Evolutionary conservation across 2,329 filamentous ascomycete species (phyloP).

Genomic region (Aspergillus persii): DNA sequence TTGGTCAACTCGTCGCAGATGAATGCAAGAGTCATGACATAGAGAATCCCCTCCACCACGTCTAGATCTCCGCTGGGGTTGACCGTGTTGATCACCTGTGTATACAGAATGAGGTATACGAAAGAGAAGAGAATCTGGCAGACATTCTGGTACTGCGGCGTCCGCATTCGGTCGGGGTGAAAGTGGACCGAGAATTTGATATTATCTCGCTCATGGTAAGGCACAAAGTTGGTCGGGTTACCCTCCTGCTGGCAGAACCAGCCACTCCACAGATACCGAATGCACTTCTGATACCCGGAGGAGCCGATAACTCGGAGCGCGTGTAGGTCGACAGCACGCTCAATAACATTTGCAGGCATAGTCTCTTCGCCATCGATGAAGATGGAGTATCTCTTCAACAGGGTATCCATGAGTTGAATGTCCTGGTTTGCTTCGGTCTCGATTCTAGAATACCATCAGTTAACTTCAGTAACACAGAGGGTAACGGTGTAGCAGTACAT

Average conservation of each 20-base stretch:
- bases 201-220: conserved; percentile 80
- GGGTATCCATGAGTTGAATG: conserved; percentile 75
- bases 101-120: conserved; percentile 81
- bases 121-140: conserved; percentile 83
- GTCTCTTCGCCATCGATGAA: conserved; percentile 70
- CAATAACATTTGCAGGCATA: conserved; percentile 79
- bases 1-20: conserved; percentile 84
- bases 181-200: conserved; percentile 76
- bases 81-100: conserved; percentile 88
- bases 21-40: conserved; percentile 88
- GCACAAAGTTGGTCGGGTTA: conserved; percentile 83
- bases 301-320: conserved; percentile 84
- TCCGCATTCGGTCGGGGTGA: conserved; percentile 90
- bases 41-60: conserved; percentile 76
- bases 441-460: conserved; percentile 55
- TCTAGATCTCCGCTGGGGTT: conserved; percentile 84
- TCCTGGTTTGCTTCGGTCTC: conserved; percentile 76
- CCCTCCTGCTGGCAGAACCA: conserved; percentile 97
- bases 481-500: conserved; percentile 37
- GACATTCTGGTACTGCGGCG: conserved; percentile 87
- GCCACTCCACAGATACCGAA: conserved; percentile 86
- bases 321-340: conserved; percentile 90
- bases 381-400: conserved; percentile 87
- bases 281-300: conserved; percentile 93
- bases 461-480: background rate